phyloP scores from a whole-genome alignment of 1,284 basidiomycete species.

The Ceratobasidium sp. region DNA sequence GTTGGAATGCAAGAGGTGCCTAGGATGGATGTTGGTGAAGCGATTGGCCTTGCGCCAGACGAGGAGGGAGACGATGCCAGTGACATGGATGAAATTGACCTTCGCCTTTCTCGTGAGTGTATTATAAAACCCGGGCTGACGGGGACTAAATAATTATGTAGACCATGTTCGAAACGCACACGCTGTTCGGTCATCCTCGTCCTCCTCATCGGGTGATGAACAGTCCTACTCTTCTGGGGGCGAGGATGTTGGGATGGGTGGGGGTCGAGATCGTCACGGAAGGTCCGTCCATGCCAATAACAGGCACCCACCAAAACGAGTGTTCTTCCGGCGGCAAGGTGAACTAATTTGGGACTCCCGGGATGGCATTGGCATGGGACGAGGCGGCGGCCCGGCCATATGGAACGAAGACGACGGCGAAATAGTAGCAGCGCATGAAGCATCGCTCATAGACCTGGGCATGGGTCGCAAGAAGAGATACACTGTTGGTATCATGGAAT shows the following conservation, averaged over 20 bases:
- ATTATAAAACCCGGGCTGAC: not conserved
- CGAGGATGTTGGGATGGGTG: constrained; percentile 17
- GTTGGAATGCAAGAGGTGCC: constrained; percentile 88
- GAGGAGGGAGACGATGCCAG: constrained; percentile 59
- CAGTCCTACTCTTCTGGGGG: constrained; percentile 34
- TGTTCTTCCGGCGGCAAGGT: constrained; percentile 27
- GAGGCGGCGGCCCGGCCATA: constrained; percentile 7
- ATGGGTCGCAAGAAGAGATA: constrained; percentile 38
- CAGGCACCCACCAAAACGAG: constrained; percentile 14
- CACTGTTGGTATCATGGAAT: constrained; percentile 27
- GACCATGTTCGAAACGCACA: constrained; percentile 42
- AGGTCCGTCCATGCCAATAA: not conserved
- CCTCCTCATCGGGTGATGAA: constrained; percentile 44
- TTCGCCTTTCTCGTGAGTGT: constrained; percentile 30
- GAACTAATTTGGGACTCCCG: constrained; percentile 28
- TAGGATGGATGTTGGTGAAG: constrained; percentile 65
- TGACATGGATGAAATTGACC: constrained; percentile 60
- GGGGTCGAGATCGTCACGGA: constrained; percentile 3
- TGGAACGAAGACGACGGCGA: constrained; percentile 25
- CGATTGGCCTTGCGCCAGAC: constrained; percentile 62
- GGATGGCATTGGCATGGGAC: not conserved
- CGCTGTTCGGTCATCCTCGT: constrained; percentile 43
- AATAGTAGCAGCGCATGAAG: constrained; percentile 14
- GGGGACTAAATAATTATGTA: not conserved
- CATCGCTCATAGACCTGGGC: constrained; percentile 28